Conservation (phyloP, 495 filamentous ascomycete species). For the Podospora comata region DNA sequence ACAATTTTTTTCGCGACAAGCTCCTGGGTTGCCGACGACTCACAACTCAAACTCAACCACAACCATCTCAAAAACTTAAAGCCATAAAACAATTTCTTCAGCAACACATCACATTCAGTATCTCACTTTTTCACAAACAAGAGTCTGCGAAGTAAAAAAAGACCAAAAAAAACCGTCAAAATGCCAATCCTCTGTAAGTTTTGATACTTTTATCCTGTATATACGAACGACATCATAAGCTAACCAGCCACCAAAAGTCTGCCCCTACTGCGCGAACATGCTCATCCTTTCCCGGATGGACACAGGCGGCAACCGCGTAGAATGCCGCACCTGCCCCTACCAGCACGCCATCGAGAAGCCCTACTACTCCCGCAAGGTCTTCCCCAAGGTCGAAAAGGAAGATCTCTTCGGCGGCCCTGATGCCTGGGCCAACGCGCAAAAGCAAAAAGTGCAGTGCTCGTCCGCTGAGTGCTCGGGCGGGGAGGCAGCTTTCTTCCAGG, state of each 20-base stretch:
- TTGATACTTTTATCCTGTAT: neutral
- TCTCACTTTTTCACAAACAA: neutral
- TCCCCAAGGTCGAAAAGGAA: constrained; percentile 77
- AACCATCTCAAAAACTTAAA: constrained; percentile 6
- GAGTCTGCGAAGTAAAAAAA: no score
- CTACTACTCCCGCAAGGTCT: constrained; percentile 73
- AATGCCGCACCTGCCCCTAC: constrained; percentile 94
- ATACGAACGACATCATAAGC: constrained; percentile 11
- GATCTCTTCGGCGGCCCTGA: constrained; percentile 86
- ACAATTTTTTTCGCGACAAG: neutral
- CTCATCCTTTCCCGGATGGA: constrained; percentile 60
- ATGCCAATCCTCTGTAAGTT: constrained; percentile 68
- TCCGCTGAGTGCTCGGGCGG: constrained; percentile 68
- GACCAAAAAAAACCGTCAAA: constrained; percentile 11
- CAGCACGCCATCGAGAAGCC: constrained; percentile 68
- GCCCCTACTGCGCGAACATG: constrained; percentile 86
- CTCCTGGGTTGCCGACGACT: neutral
- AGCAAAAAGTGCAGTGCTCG: constrained; percentile 71
- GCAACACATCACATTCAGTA: neutral
- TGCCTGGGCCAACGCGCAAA: constrained; percentile 87
- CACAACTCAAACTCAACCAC: constrained; percentile 5
- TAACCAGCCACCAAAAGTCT: constrained; percentile 56
- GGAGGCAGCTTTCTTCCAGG: constrained; percentile 88
- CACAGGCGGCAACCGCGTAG: constrained; percentile 61
- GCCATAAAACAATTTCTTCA: neutral